These are phyloP conservation scores for Musa balbisiana DNA, from an alignment of 202 grass and related monocot species.

Conservation along the genomic window DNA sequence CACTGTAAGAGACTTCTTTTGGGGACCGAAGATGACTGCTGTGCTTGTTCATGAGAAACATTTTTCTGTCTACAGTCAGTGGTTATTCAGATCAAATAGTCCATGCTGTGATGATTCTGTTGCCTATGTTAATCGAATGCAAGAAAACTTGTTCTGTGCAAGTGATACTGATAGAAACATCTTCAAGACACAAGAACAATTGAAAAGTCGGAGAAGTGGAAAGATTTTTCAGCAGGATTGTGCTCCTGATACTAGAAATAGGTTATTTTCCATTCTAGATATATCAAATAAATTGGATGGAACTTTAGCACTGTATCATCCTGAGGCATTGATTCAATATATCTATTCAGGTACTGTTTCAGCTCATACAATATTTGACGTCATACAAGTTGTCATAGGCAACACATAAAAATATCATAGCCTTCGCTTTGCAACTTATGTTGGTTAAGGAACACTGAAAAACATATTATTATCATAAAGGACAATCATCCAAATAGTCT, in stretches of 20 bases:
- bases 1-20: slow-evolving; percentile 56
- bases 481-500: not conserved
- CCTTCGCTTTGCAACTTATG: not conserved
- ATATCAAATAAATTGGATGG: slow-evolving; percentile 51
- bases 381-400: not conserved
- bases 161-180: slow-evolving; percentile 32
- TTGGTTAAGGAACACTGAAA: not conserved
- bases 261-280: slow-evolving; percentile 56
- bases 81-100: slow-evolving; percentile 40
- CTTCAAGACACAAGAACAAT: slow-evolving; percentile 28
- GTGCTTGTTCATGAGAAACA: slow-evolving; percentile 81
- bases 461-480: not conserved
- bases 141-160: slow-evolving; percentile 34
- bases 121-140: slow-evolving; percentile 27
- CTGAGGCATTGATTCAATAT: slow-evolving; percentile 59
- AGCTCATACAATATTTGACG: not conserved
- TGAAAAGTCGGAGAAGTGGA: slow-evolving; percentile 25
- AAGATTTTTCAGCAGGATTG: slow-evolving; percentile 14
- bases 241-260: slow-evolving; percentile 18
- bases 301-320: slow-evolving; percentile 58
- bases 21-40: slow-evolving; percentile 71
- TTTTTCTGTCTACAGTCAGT: slow-evolving; percentile 67
- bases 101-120: slow-evolving; percentile 23
- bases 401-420: not conserved
- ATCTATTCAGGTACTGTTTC: slow-evolving; percentile 69